Base-by-base conservation (phyloP, 768 basidiomycete genomes). In the Naganishia randhawae region DNA sequence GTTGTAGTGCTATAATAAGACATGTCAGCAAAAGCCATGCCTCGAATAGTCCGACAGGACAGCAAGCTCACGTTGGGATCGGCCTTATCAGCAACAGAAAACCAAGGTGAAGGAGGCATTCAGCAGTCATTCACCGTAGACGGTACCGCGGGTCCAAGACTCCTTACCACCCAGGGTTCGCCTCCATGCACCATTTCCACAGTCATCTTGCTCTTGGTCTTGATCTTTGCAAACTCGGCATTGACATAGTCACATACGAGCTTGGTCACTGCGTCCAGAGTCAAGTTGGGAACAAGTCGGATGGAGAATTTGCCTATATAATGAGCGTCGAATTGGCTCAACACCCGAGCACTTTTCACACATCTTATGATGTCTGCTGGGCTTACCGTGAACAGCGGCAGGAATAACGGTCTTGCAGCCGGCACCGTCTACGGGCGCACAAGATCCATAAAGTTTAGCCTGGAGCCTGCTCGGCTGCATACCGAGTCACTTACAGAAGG, bases 221-320 rank as follows among this genome's bases (percentile, higher is more conserved):
- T 85, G 50, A 96, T 83, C 81, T 91, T 92, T 25, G 85, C 86
- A 72, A 97, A 97, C 80, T 92, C 92, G 19, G 82, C 83, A 69
- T 88, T 71, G 63, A 97, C 77, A 80, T 91, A 90, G 13, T 83
- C 77, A 42, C 82, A 78, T 45, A 95, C 92, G 51, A 91, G 82
- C 11, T 86, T 85, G 70, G 88, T 84, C 71, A 94, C 85, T 16
- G 79, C 80, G 8, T 88, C 89, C 1, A 92, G 90, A 0, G 88
- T 89, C 78, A 95, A 90, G 57, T 92, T 88, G 8, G 94, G 92
- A 0, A 96, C 93, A 32, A 79, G 89, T 83, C 94, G 89, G 79
- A 98, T 90, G 74, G 91, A 93, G 84, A 96, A 98, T 81, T 96
- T 96, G 50, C 93, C 93, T 39, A 85, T 79, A 11, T 89, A 29